phyloP scores from a whole-genome alignment of 768 basidiomycete genomes.

The Gyrodon lividus region DNA sequence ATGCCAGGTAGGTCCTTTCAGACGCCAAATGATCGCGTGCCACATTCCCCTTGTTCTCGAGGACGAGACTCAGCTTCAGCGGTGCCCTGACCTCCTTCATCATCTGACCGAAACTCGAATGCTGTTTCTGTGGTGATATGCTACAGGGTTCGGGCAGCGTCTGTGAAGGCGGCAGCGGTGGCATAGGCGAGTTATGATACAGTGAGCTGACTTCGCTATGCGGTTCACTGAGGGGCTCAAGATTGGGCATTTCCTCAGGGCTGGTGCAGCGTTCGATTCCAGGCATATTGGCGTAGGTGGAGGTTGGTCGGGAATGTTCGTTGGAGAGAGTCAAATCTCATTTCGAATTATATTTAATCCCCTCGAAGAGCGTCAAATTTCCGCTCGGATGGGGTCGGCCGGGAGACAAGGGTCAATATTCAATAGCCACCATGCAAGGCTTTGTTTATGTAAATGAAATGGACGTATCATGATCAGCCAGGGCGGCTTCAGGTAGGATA shows the following conservation, averaged over 20 bases:
- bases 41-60: conserved; percentile 61
- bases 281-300: conserved; percentile 12
- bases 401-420: too few relatives aligned
- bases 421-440: too few relatives aligned
- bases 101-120: neutral
- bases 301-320: neutral
- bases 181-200: neutral
- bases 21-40: conserved; percentile 65
- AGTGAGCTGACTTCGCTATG: conserved; percentile 10
- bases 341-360: neutral
- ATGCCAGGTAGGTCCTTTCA: conserved; percentile 63
- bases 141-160: neutral
- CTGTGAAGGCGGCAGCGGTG: neutral
- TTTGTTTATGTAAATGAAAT: too few relatives aligned
- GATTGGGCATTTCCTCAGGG: conserved; percentile 18
- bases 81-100: conserved; percentile 5
- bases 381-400: conserved; percentile 1
- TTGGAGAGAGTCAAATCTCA: neutral
- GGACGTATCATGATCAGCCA: too few relatives aligned
- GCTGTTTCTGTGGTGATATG: neutral
- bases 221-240: conserved; percentile 20
- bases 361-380: neutral
- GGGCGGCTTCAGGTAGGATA: too few relatives aligned
- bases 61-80: conserved; percentile 29
- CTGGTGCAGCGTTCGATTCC: conserved; percentile 2